phyloP scores from a whole-genome alignment of 768 basidiomycete species.

The Boletus pseudo-olivaceus region DNA sequence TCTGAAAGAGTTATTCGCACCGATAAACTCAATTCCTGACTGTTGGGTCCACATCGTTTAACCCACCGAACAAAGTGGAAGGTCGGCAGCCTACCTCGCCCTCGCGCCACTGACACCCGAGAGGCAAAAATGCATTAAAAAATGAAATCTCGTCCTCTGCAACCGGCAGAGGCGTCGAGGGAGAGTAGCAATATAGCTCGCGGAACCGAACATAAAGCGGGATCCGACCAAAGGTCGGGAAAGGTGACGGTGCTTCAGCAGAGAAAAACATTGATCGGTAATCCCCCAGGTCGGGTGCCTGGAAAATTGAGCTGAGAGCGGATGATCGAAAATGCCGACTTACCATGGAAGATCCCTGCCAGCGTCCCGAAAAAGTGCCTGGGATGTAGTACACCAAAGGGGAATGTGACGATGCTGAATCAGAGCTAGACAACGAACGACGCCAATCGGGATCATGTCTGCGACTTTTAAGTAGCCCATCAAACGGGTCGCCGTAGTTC shows the following conservation, averaged over 20 bases:
- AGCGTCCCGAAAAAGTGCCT: constrained; percentile 45
- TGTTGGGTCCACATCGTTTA: constrained; percentile 3
- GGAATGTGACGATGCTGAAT: neutral
- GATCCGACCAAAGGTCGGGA: constrained; percentile 37
- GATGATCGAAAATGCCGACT: constrained; percentile 10
- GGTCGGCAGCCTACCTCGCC: constrained; percentile 19
- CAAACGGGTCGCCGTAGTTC: constrained; percentile 19
- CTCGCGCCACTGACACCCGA: constrained; percentile 34
- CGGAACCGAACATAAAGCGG: constrained; percentile 48
- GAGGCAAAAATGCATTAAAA: constrained; percentile 46
- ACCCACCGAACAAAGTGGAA: neutral
- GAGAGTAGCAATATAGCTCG: constrained; percentile 44
- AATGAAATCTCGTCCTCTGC: constrained; percentile 35
- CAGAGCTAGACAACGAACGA: constrained; percentile 18
- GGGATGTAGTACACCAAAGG: constrained; percentile 34
- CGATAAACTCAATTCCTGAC: constrained; percentile 30
- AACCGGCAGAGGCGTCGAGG: constrained; percentile 32
- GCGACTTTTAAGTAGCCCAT: constrained; percentile 24
- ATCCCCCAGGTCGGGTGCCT: constrained; percentile 39
- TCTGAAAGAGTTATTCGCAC: constrained; percentile 35
- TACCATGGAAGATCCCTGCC: constrained; percentile 50
- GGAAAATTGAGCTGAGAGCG: constrained; percentile 1
- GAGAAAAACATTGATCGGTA: constrained; percentile 38
- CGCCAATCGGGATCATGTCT: constrained; percentile 32
- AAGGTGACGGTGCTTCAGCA: constrained; percentile 32